phyloP scores from a whole-genome alignment of 2,329 filamentous ascomycete species.

The Colletotrichum godetiae region DNA sequence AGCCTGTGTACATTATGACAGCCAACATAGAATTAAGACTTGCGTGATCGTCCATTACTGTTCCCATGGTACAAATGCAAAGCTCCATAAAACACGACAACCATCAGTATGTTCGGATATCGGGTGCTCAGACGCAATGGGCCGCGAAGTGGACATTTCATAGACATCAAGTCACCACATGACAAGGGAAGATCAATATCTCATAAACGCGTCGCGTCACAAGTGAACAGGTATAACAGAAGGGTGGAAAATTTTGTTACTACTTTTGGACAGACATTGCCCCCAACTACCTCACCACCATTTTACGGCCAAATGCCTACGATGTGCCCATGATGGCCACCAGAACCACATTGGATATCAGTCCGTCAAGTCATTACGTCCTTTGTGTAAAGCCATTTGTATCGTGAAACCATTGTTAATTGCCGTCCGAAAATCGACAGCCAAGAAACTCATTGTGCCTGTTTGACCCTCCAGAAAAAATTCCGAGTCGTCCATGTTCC shows the following conservation, averaged over 20 bases:
- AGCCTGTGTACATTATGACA: not conserved
- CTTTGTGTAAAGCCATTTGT: constrained; percentile 28
- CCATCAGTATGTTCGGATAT: no score
- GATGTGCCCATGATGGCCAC: constrained; percentile 1
- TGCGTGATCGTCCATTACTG: not conserved
- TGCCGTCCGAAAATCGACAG: constrained; percentile 46
- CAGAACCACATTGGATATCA: constrained; percentile 8
- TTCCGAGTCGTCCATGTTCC: constrained; percentile 14
- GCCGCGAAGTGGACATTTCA: no score
- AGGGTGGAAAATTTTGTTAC: not conserved
- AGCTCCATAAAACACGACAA: not conserved
- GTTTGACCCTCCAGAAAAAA: constrained; percentile 39
- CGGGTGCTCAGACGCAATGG: no score
- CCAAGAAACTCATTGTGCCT: constrained; percentile 47
- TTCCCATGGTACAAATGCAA: not conserved
- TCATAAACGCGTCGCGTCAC: not conserved
- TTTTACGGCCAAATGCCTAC: constrained; percentile 1
- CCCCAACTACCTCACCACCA: not conserved
- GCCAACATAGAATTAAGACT: not conserved
- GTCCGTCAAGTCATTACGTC: constrained; percentile 29
- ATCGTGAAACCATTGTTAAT: constrained; percentile 35
- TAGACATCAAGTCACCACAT: not conserved
- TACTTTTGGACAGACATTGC: not conserved
- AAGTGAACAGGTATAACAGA: not conserved
- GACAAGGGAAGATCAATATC: not conserved